A percentile compares a stretch with the other conserved stretches of the same genome.
phyloP scores from a whole-genome alignment of 129 eudicot genomes.

The Centrapalus pauciflorus region DNA sequence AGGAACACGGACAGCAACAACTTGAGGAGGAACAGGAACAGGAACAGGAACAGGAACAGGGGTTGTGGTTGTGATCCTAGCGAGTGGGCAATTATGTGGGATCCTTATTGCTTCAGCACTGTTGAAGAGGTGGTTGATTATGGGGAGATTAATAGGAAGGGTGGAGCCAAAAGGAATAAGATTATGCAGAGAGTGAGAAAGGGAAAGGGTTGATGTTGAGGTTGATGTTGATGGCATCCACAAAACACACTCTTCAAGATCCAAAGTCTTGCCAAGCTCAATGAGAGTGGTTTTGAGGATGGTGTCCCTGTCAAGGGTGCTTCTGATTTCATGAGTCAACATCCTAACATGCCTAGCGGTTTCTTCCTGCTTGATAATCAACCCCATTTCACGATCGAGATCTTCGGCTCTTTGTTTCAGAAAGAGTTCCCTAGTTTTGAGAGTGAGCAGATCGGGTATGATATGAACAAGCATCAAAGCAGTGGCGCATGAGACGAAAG shows the following conservation, averaged over 20 bases:
- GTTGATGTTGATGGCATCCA: constrained; percentile 76
- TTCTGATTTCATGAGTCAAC: constrained; percentile 66
- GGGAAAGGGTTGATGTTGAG: constrained; percentile 41
- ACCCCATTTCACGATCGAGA: constrained; percentile 62
- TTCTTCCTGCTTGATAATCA: constrained; percentile 56
- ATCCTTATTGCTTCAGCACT: constrained; percentile 46
- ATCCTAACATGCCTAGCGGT: constrained; percentile 60
- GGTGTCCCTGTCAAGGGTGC: constrained; percentile 63
- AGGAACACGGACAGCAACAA: constrained; percentile 62
- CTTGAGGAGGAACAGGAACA: constrained; percentile 51
- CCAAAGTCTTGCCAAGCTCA: constrained; percentile 56
- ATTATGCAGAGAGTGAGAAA: constrained; percentile 48
- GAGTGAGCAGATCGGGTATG: constrained; percentile 53
- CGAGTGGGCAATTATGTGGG: constrained; percentile 49
- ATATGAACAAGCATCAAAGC: constrained; percentile 59
- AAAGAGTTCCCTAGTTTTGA: constrained; percentile 49
- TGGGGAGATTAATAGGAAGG: constrained; percentile 48
- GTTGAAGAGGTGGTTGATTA: constrained; percentile 43
- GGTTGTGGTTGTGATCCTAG: constrained; percentile 38
- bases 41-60: constrained; percentile 50
- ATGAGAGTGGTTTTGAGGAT: constrained; percentile 59
- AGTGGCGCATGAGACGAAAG: constrained; percentile 56
- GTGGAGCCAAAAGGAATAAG: constrained; percentile 33
- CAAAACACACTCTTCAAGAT: constrained; percentile 56
- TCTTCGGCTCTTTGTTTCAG: constrained; percentile 54